These are phyloP conservation scores for Lipomyces kockii DNA, from an alignment of 805 yeast species.

Conservation along the genomic window DNA sequence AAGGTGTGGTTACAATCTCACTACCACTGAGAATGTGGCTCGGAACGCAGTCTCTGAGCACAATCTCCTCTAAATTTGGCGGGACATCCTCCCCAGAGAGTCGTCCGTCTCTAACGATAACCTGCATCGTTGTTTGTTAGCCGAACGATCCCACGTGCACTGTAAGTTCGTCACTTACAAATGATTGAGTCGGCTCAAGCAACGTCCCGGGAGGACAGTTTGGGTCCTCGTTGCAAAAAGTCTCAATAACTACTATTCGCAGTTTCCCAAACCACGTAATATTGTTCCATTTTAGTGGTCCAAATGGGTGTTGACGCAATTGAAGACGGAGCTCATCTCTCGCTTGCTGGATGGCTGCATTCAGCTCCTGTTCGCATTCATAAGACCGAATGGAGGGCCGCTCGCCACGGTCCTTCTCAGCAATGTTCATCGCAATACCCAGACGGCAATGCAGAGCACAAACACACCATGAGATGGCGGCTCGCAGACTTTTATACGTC, in stretches of 20 bases:
- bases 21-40: too few species aligned
- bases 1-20: too few species aligned
- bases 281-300: not conserved
- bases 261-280: slow-evolving; percentile 1
- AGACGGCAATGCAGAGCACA: not conserved
- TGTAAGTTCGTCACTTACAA: not conserved
- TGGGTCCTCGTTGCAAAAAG: not conserved
- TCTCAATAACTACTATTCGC: not conserved
- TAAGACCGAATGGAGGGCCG: not conserved
- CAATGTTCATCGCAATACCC: slow-evolving; percentile 1
- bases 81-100: too few species aligned
- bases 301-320: not conserved
- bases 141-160: too few species aligned
- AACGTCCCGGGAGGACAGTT: not conserved
- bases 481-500: not conserved
- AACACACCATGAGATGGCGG: slow-evolving; percentile 1
- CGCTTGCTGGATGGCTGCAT: not conserved
- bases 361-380: not conserved
- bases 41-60: too few species aligned
- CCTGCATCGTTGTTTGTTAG: too few species aligned
- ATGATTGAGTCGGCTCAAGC: slow-evolving; percentile 1
- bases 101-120: too few species aligned
- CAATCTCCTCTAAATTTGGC: too few species aligned
- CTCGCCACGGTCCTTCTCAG: not conserved
- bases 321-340: not conserved